phyloP scores from a whole-genome alignment of 495 filamentous ascomycete species.

The Entonaema liquescens region DNA sequence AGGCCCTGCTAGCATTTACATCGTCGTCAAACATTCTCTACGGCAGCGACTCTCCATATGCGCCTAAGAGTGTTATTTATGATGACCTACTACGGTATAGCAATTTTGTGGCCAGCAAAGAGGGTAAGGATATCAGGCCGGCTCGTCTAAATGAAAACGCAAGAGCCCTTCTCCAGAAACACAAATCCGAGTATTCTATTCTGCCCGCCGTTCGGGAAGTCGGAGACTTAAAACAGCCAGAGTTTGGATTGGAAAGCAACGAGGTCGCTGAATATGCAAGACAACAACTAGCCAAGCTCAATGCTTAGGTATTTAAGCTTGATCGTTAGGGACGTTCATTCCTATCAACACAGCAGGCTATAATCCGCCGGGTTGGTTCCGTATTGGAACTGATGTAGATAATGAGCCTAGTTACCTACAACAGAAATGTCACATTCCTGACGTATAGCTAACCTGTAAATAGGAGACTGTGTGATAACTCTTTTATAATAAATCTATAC shows the following conservation, averaged over 20 bases:
- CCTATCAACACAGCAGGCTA: too few relatives aligned
- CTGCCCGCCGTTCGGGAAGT: background rate
- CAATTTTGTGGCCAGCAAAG: background rate
- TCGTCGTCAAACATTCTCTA: background rate
- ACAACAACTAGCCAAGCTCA: background rate
- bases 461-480: too few relatives aligned
- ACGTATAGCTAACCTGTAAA: too few relatives aligned
- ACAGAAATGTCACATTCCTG: too few relatives aligned
- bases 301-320: background rate
- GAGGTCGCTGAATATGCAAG: background rate
- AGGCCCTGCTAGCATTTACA: background rate
- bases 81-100: background rate
- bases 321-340: background rate
- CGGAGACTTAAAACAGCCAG: background rate
- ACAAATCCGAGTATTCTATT: background rate
- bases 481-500: too few relatives aligned
- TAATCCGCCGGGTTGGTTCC: background rate
- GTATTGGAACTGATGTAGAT: background rate
- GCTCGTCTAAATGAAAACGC: background rate
- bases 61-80: background rate
- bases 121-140: background rate
- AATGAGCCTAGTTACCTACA: too few relatives aligned
- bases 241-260: background rate
- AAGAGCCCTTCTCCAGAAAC: background rate
- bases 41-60: background rate